phyloP scores from a whole-genome alignment of 2,329 filamentous ascomycete genomes.

The Sclerotinia trifoliorum region DNA sequence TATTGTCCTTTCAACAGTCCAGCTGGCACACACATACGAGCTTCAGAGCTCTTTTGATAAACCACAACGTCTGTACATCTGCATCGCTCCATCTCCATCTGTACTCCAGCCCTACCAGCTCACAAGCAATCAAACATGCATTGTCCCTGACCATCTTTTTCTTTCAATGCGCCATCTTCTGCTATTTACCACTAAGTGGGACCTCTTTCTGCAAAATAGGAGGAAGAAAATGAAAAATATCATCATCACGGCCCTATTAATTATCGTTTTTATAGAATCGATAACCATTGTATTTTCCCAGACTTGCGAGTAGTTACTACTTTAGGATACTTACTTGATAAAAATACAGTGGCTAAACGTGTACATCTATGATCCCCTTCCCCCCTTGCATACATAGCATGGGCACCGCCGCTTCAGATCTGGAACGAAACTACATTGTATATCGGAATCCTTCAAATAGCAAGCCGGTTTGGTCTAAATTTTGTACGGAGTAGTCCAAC shows the following conservation, averaged over 20 bases:
- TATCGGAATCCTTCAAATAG: not conserved
- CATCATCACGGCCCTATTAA: conserved; percentile 13
- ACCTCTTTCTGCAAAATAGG: not conserved
- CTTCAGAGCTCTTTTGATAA: not conserved
- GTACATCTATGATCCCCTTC: not conserved
- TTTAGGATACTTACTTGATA: not conserved
- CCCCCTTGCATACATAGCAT: not conserved
- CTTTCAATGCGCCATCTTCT: not conserved
- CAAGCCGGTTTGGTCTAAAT: not conserved
- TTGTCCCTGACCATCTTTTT: not conserved
- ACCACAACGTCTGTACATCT: not conserved
- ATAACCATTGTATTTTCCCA: too few species aligned
- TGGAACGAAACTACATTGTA: not conserved
- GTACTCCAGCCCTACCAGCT: conserved; percentile 21
- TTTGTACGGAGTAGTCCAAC: not conserved
- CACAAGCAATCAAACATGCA: not conserved
- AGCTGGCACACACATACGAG: conserved; percentile 3
- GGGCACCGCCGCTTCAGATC: not conserved
- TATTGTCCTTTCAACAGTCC: not conserved
- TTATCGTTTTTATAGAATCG: conserved; percentile 15
- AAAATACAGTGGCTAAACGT: not conserved
- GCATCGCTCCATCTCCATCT: not conserved
- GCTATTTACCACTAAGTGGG: not conserved
- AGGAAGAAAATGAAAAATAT: not conserved
- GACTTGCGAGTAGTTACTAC: not conserved